Evolutionary conservation across 2,329 filamentous ascomycete genomes (phyloP).

Genomic region (Fusarium verticillioides): DNA sequence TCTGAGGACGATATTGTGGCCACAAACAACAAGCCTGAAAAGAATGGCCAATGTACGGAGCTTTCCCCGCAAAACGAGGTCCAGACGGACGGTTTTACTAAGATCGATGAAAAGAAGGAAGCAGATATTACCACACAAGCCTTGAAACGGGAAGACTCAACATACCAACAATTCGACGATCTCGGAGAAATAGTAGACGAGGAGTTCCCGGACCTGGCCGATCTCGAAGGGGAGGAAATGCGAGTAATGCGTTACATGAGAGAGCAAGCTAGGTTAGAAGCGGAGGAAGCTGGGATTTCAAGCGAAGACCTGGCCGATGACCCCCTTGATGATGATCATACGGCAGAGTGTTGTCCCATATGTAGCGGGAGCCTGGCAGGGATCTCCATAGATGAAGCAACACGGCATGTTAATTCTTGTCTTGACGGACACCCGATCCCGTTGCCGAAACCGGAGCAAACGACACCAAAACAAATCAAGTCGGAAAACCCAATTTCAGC

Average conservation of each 20-base stretch:
- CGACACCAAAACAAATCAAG: slow-evolving; percentile 16
- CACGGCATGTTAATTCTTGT: slow-evolving; percentile 90
- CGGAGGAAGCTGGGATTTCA: slow-evolving; percentile 62
- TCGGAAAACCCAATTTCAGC: slow-evolving; percentile 10
- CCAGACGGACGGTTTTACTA: slow-evolving; percentile 39
- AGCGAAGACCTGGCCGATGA: slow-evolving; percentile 51
- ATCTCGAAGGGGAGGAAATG: slow-evolving; percentile 71
- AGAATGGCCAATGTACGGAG: slow-evolving; percentile 38
- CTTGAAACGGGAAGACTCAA: slow-evolving; percentile 48
- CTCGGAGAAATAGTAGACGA: slow-evolving; percentile 54
- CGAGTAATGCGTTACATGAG: slow-evolving; percentile 77
- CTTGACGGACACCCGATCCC: slow-evolving; percentile 82
- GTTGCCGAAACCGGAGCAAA: slow-evolving; percentile 52
- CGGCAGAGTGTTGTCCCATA: slow-evolving; percentile 73
- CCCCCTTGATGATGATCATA: slow-evolving; percentile 46
- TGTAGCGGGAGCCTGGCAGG: slow-evolving; percentile 74
- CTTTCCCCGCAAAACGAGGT: slow-evolving; percentile 33
- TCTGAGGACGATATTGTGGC: slow-evolving; percentile 21
- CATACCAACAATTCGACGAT: slow-evolving; percentile 49
- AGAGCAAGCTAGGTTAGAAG: slow-evolving; percentile 76
- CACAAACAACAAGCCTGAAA: slow-evolving; percentile 9
- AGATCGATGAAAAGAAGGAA: slow-evolving; percentile 32
- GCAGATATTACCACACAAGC: slow-evolving; percentile 21
- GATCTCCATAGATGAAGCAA: slow-evolving; percentile 73
- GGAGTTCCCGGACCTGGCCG: slow-evolving; percentile 67